phyloP scores from a whole-genome alignment of 768 basidiomycete genomes.

The Hygrophoropsis aurantiaca region DNA sequence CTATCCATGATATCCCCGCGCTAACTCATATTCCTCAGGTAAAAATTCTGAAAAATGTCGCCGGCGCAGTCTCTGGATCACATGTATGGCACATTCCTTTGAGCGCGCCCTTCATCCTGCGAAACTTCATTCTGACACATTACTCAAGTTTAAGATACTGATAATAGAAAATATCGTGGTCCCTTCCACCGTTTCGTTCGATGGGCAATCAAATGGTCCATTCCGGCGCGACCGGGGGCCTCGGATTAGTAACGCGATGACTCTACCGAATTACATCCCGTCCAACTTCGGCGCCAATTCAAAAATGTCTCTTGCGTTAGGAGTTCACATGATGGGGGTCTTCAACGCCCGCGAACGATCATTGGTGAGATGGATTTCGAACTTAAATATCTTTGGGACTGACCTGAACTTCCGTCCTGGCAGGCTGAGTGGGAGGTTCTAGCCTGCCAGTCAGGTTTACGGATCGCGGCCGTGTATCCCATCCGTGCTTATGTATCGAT shows the following conservation, averaged over 20 bases:
- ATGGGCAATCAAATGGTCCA: too few relatives aligned
- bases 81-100: too few relatives aligned
- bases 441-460: not conserved
- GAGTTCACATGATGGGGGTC: constrained; percentile 1
- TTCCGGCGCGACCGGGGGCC: not conserved
- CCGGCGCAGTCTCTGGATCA: constrained; percentile 3
- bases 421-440: constrained; percentile 5
- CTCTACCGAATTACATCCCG: not conserved
- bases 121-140: not conserved
- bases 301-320: not conserved
- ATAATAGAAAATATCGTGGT: constrained; percentile 1
- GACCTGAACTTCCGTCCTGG: not conserved
- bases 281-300: constrained; percentile 4
- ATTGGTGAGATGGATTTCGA: not conserved
- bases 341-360: constrained; percentile 1
- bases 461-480: constrained; percentile 3
- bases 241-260: not conserved
- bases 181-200: too few relatives aligned
- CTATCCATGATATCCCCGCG: too few relatives aligned
- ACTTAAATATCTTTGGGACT: too few relatives aligned
- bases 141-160: constrained; percentile 4
- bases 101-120: too few relatives aligned
- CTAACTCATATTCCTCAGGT: not conserved
- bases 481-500: constrained; percentile 2
- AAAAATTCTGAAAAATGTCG: not conserved